Base-by-base conservation (phyloP, 208 protist species). In the Crithidia bombi region DNA sequence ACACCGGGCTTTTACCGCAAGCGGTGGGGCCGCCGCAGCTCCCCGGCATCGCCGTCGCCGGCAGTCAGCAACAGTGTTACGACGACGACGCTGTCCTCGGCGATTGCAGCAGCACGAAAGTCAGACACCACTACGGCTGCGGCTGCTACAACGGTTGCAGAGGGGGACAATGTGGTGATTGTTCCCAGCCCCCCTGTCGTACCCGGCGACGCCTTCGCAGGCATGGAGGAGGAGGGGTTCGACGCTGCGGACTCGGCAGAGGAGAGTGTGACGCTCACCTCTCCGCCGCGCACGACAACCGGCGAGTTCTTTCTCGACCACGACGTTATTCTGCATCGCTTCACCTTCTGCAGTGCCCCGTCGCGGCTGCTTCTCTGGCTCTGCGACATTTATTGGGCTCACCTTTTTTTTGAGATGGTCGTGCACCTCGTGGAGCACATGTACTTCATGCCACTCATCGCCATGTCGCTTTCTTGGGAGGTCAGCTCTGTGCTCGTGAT, bases 391-490 rank as follows among this genome's bases (percentile, higher is more conserved):
- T 94, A 91, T 73, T 94, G 83, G 79, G 49, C 73, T 0, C 80
- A 90, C 57, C 62, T 92, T 15, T 82, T 87, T 43, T 83, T 89
- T 47, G 81, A 86, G 65, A 80, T 79, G 65, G 76, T 83, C 38
- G 64, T 89, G 50, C 79, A 89, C 68, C 65, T 91, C 26, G 44
- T 92, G 10, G 38, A 92, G 75, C 86, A 90, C 73, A 87, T 89
- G 80, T 92, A 92, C 74, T 94, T 89, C 62, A 87, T 89, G 86
- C 86, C 86, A 5, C 69, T 94, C 30, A 74, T 92, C 21, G 81
- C 86, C 46, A 92, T 92, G 86, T 87, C 82, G 26, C 65, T 94
- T 5, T 87, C 86, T 57, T 91, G 83, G 86, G 83, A 94, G 65
- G 49, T 94, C 11, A 17, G 38, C 33, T 75, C 66, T 12, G 41